A percentile compares a stretch with the other conserved stretches of the same genome.
Evolutionary conservation across 176 grass and related monocot species (phyloP).

Genomic region (Paspalum notatum): DNA sequence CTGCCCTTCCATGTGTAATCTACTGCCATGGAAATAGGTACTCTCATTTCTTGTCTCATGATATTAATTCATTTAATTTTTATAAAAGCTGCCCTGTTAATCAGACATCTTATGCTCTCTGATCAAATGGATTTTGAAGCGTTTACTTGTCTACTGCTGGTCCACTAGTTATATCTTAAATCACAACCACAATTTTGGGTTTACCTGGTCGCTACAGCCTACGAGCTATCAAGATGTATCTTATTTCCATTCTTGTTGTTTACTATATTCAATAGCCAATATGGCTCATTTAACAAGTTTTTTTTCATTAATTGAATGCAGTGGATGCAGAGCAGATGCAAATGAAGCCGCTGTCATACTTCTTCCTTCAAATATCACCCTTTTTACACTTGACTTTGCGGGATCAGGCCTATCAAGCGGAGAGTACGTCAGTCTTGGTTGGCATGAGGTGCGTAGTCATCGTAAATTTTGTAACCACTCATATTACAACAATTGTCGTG

Average conservation of each 20-base stretch:
- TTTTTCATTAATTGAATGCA: conserved; percentile 56
- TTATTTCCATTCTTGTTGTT: conserved; percentile 23
- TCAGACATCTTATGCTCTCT: conserved; percentile 13
- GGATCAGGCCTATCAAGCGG: conserved; percentile 92
- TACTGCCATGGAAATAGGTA: conserved; percentile 99
- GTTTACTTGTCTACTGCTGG: conserved; percentile 4
- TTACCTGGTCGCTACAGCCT: not conserved
- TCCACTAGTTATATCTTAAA: conserved; percentile 20
- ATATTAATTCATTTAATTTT: conserved; percentile 15
- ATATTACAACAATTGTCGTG: conserved; percentile 20
- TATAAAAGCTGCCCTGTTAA: not conserved
- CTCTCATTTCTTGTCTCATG: not conserved
- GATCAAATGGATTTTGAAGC: conserved; percentile 5
- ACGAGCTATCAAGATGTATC: conserved; percentile 28
- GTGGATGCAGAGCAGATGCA: conserved; percentile 99
- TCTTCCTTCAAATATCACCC: conserved; percentile 96
- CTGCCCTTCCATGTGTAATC: conserved; percentile 90
- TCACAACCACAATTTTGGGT: not conserved
- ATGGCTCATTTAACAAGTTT: conserved; percentile 23
- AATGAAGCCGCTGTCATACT: conserved; percentile 98
- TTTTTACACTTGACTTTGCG: conserved; percentile 97
- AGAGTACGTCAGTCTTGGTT: conserved; percentile 99
- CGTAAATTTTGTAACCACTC: conserved; percentile 24
- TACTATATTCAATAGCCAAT: not conserved
- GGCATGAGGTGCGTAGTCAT: conserved; percentile 80